Conservation (phyloP, 768 basidiomycete species). For the Leccinum variicolor region DNA sequence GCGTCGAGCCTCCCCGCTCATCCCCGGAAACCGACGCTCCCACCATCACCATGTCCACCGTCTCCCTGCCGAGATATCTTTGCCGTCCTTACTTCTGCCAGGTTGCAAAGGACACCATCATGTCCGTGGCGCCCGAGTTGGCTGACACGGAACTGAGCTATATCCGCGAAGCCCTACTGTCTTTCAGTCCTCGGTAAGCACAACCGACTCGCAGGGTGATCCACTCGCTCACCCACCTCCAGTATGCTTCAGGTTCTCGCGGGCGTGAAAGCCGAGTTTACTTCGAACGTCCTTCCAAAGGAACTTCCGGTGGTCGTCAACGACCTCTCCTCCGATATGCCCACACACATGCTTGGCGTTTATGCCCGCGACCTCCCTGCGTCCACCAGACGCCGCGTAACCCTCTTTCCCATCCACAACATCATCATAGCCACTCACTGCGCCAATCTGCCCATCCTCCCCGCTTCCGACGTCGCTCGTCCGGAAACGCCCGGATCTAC, state of each 20-base stretch:
- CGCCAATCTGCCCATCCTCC: slow-evolving; percentile 26
- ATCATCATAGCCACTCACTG: slow-evolving; percentile 33
- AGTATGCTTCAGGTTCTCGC: slow-evolving; percentile 33
- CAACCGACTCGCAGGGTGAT: rapidly evolving
- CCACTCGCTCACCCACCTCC: slow-evolving; percentile 6
- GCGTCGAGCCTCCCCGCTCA: slow-evolving; percentile 29
- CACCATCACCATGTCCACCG: slow-evolving; percentile 3
- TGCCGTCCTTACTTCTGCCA: slow-evolving; percentile 18
- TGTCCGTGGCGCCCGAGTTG: slow-evolving; percentile 26
- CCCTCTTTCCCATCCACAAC: slow-evolving; percentile 36
- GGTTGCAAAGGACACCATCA: slow-evolving; percentile 14
- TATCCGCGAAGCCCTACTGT: slow-evolving; percentile 27
- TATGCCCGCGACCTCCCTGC: slow-evolving; percentile 25
- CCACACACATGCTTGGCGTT: slow-evolving; percentile 31
- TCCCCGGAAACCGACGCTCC: slow-evolving; percentile 3
- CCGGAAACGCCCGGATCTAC: slow-evolving; percentile 18
- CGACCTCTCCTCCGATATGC: slow-evolving; percentile 30
- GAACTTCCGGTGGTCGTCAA: slow-evolving; percentile 26
- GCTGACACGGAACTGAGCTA: slow-evolving; percentile 21
- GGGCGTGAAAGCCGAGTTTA: slow-evolving; percentile 21
- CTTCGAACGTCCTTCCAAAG: slow-evolving; percentile 25
- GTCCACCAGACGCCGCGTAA: slow-evolving; percentile 28
- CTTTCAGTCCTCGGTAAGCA: slow-evolving; percentile 28
- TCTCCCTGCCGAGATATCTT: slow-evolving; percentile 24
- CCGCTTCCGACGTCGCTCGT: slow-evolving; percentile 10